These are phyloP conservation scores for Nothomitra cinnamomea DNA, from an alignment of 2,329 filamentous ascomycete genomes.

Conservation along the genomic window DNA sequence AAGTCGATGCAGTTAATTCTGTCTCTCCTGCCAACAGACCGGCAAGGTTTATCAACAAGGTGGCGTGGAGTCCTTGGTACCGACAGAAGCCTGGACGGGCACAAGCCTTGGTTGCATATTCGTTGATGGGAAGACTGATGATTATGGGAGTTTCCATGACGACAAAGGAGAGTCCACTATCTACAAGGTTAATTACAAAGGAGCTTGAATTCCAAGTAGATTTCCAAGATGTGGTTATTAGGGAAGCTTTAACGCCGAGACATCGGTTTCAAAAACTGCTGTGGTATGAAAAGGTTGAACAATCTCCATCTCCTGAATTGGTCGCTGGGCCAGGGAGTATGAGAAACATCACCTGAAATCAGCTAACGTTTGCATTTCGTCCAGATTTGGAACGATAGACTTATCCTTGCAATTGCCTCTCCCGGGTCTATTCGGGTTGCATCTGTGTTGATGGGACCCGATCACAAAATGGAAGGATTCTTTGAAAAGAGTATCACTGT, in stretches of 20 bases:
- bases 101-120: slow-evolving; percentile 19
- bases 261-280: not conserved
- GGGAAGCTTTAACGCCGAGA: not conserved
- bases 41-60: slow-evolving; percentile 20
- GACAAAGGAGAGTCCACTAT: not conserved
- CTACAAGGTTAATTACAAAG: not conserved
- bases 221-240: not conserved
- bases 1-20: not conserved
- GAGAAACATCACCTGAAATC: not conserved
- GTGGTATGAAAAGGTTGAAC: slow-evolving; percentile 2
- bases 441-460: not conserved
- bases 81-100: slow-evolving; percentile 9
- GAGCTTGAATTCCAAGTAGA: not conserved
- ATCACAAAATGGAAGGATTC: slow-evolving; percentile 1
- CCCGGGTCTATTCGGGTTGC: slow-evolving; percentile 2
- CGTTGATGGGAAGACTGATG: not conserved
- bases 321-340: too few species aligned
- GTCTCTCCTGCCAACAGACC: slow-evolving; percentile 14
- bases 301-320: not conserved
- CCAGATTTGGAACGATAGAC: not conserved
- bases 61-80: slow-evolving; percentile 25
- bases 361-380: not conserved
- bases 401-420: not conserved
- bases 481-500: slow-evolving; percentile 6
- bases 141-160: not conserved